Conservation (phyloP, 371 early-diverging fungal genomes). For the Paraphysoderma sedebokerense region DNA sequence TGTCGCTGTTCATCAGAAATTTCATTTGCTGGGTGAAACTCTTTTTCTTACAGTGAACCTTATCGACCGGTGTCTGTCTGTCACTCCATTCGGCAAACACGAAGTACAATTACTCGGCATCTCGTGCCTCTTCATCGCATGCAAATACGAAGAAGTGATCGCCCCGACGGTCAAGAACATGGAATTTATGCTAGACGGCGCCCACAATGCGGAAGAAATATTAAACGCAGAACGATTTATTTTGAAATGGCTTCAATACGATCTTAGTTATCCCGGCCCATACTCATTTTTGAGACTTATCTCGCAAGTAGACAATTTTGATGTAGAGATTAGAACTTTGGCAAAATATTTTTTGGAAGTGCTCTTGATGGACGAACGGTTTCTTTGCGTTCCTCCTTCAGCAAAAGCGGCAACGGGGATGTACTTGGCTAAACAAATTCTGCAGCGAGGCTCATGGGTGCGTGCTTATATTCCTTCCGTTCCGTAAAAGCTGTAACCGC, state of each 20-base stretch:
- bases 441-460: slow-evolving; percentile 62
- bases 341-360: slow-evolving; percentile 97
- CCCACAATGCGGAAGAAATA: slow-evolving; percentile 62
- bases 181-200: slow-evolving; percentile 57
- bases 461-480: slow-evolving; percentile 3
- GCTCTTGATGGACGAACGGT: slow-evolving; percentile 65
- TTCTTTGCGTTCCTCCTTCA: slow-evolving; percentile 57
- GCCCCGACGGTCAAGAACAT: slow-evolving; percentile 66
- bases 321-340: slow-evolving; percentile 70
- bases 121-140: slow-evolving; percentile 79
- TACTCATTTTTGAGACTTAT: slow-evolving; percentile 76
- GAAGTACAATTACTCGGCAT: slow-evolving; percentile 91
- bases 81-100: slow-evolving; percentile 68
- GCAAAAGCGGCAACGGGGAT: slow-evolving; percentile 66
- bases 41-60: slow-evolving; percentile 87
- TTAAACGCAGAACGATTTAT: slow-evolving; percentile 76
- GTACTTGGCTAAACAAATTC: slow-evolving; percentile 78
- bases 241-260: slow-evolving; percentile 62
- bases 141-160: slow-evolving; percentile 93
- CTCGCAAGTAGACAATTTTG: slow-evolving; percentile 73
- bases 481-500: background rate
- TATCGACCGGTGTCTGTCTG: slow-evolving; percentile 91
- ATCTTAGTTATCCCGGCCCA: slow-evolving; percentile 69
- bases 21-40: slow-evolving; percentile 87
- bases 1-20: slow-evolving; percentile 76